Percentiles rank a stretch among this genome's conserved stretches.
These are phyloP conservation scores for Penicillium atrosanguineum DNA, from an alignment of 495 filamentous ascomycete species.

Conservation along the genomic window DNA sequence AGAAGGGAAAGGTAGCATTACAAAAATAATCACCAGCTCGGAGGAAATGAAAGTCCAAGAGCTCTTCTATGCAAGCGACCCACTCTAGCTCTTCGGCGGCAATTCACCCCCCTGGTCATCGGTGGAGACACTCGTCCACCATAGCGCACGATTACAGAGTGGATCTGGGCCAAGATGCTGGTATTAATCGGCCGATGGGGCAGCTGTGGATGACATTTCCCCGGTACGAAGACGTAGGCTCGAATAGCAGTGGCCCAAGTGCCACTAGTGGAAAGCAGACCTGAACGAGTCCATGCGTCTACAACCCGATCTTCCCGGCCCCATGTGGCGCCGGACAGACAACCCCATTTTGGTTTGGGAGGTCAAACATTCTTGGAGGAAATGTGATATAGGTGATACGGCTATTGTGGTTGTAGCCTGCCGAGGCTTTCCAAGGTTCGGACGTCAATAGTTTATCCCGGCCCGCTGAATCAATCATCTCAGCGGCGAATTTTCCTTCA, in stretches of 20 bases:
- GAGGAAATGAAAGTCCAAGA: neutral
- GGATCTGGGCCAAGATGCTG: neutral
- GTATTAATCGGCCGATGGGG: neutral
- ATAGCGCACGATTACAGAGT: neutral
- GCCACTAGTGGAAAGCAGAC: too few species aligned
- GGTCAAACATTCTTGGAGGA: neutral
- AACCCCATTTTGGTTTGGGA: neutral
- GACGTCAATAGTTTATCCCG: neutral
- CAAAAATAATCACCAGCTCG: neutral
- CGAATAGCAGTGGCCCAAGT: too few species aligned
- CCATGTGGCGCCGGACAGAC: too few species aligned
- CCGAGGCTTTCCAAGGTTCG: too few species aligned
- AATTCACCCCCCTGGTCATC: too few species aligned
- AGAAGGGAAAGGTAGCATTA: neutral
- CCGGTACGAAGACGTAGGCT: neutral
- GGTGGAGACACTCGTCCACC: too few species aligned
- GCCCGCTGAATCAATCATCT: neutral
- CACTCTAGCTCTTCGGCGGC: neutral
- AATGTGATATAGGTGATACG: neutral
- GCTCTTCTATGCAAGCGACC: neutral
- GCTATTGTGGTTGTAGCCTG: neutral
- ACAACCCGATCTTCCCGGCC: too few species aligned
- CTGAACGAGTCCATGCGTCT: too few species aligned
- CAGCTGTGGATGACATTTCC: too few species aligned
- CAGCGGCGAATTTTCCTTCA: neutral